Evolutionary conservation across 2,329 filamentous ascomycete species (phyloP).

Genomic region (Aspergillus quadricinctus): DNA sequence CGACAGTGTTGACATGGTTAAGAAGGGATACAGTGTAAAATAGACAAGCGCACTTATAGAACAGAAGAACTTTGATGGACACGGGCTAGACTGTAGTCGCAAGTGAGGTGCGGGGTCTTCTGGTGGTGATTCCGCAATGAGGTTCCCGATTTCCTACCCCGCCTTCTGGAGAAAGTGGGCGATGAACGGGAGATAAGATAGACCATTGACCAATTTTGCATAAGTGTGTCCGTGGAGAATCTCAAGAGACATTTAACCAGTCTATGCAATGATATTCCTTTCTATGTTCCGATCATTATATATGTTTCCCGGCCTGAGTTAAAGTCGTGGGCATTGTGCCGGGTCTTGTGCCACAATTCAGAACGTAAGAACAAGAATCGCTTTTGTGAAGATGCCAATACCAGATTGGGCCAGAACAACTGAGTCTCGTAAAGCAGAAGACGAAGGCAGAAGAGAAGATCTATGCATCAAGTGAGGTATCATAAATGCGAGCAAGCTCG

Average conservation of each 20-base stretch:
- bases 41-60: not conserved
- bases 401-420: conserved; percentile 10
- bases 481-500: conserved; percentile 7
- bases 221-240: not conserved
- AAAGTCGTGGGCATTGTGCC: not conserved
- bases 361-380: not conserved
- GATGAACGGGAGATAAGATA: not conserved
- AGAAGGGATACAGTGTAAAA: not conserved
- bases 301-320: not conserved
- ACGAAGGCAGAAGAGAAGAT: conserved; percentile 5
- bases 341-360: not conserved
- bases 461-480: conserved; percentile 13
- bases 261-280: not conserved
- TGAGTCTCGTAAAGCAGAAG: conserved; percentile 5
- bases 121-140: not conserved
- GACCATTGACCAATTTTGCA: not conserved
- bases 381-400: conserved; percentile 7
- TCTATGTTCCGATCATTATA: not conserved
- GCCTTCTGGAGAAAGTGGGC: not conserved
- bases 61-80: no score
- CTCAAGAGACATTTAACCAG: not conserved
- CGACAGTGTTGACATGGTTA: conserved; percentile 20
- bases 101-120: not conserved
- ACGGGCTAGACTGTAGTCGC: not conserved
- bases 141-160: not conserved